Base-by-base conservation (phyloP, 768 basidiomycete species). In the Lactarius evosmus region DNA sequence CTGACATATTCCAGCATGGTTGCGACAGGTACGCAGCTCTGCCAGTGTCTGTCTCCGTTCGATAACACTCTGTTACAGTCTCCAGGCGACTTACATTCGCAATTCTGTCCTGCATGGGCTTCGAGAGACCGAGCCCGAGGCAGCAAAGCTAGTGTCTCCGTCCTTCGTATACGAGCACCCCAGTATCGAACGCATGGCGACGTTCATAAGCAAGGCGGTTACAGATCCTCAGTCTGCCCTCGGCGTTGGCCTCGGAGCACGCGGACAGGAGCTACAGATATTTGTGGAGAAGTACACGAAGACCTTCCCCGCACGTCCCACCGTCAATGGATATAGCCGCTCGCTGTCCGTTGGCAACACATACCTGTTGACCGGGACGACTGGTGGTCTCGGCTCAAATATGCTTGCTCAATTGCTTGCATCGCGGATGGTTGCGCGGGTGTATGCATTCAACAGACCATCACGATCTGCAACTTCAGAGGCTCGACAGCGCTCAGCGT, bases 1-100 rank as follows among this genome's bases (percentile, higher is more conserved):
- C 74, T 22, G 78, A 79, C 58, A 58, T 81, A 30, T 79, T 80
- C 65, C 73, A 75, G 53, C 59, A 73, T 40, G 79, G 79, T 4
- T 77, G 78, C 55, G 78, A 79, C 61, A 78, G 77, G 77, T 78
- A 51, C 19, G 46, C 12, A 32, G n/a, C 7, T 61, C 27, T 11
- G 7, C 22, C 22, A 36, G 34, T 27, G 14, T 22, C 34, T 19
- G 12, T 33, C 1, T 56, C 27, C 8, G 7, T 53, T 56, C 12
- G 2, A 55, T 29, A 57, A 56, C 8, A 11, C 17, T 8, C 9
- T 14, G 7, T 17, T 40, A 16, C 7, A 73, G 73, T 51, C 57
- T 73, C 8, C 70, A 73, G 58, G 59, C 70, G 14, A 74, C 70
- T 2, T 71, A 64, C 27, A 70, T 73, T 38, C 68, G 72, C n/a